phyloP scores from a whole-genome alignment of 768 basidiomycete species.

The Pulveroboletus sp. region DNA sequence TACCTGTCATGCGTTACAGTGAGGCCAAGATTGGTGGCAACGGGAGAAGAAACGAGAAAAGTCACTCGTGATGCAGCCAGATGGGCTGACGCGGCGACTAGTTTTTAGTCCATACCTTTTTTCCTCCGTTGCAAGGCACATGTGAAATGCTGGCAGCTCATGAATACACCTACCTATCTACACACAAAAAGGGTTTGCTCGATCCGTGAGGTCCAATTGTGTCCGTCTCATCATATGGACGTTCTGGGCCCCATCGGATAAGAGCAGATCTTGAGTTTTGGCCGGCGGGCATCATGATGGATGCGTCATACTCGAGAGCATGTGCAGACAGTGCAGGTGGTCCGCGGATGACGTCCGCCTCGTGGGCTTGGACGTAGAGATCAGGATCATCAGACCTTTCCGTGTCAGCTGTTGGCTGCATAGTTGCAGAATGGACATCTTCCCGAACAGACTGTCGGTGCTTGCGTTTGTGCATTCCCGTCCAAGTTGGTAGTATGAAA shows the following conservation, averaged over 20 bases:
- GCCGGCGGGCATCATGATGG: conserved; percentile 2
- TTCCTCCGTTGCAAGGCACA: neutral
- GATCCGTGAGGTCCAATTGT: neutral
- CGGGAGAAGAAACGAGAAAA: conserved; percentile 18
- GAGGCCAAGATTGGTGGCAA: conserved; percentile 16
- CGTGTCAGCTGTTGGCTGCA: neutral
- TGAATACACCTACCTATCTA: conserved; percentile 73
- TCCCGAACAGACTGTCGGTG: conserved; percentile 13
- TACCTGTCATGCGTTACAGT: conserved; percentile 50
- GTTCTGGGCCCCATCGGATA: conserved; percentile 31
- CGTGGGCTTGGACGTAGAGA: conserved; percentile 67
- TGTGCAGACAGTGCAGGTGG: conserved; percentile 38
- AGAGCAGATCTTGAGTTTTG: conserved; percentile 30
- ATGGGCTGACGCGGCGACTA: conserved; percentile 4
- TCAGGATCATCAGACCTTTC: conserved; percentile 24
- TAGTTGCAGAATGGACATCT: conserved; percentile 4
- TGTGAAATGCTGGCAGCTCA: conserved; percentile 11
- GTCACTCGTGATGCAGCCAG: conserved; percentile 3
- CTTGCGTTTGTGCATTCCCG: conserved; percentile 26
- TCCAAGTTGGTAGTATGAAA: no score
- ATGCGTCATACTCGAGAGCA: conserved; percentile 31
- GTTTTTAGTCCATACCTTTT: conserved; percentile 10
- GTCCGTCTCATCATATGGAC: conserved; percentile 8
- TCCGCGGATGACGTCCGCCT: conserved; percentile 68
- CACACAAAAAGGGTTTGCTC: conserved; percentile 47